These are phyloP conservation scores for Mycena alexandri DNA, from an alignment of 768 basidiomycete species.

Conservation along the genomic window DNA sequence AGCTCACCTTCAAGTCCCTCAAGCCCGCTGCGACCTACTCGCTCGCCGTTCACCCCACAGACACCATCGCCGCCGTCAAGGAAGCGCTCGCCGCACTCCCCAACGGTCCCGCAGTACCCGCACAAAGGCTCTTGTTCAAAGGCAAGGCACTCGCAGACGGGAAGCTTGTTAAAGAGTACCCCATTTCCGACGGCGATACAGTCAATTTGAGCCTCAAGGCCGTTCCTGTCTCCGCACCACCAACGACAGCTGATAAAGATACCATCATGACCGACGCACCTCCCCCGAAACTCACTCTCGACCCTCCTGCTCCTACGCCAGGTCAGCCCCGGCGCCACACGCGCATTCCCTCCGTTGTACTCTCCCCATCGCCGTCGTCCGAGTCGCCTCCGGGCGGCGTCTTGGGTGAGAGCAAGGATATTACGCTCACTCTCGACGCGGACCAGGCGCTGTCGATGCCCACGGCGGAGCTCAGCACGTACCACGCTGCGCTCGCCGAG, in stretches of 20 bases:
- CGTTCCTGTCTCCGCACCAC: constrained; percentile 56
- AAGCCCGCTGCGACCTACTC: constrained; percentile 87
- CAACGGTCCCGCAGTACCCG: constrained; percentile 80
- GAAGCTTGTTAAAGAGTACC: constrained; percentile 93
- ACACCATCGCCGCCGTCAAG: constrained; percentile 87
- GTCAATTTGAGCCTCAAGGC: constrained; percentile 92
- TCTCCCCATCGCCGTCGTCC: constrained; percentile 80
- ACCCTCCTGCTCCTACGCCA: constrained; percentile 38
- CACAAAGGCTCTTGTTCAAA: constrained; percentile 90
- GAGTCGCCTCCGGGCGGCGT: constrained; percentile 40
- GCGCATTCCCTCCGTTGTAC: constrained; percentile 82
- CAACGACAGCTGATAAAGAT: constrained; percentile 32
- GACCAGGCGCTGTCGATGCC: constrained; percentile 56
- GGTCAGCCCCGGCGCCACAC: constrained; percentile 58
- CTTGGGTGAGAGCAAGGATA: constrained; percentile 56
- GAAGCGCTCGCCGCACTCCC: constrained; percentile 74
- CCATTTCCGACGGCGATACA: constrained; percentile 81
- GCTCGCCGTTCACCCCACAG: constrained; percentile 81
- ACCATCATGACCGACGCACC: constrained; percentile 39
- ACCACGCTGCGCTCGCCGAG: constrained; percentile 76
- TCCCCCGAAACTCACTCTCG: constrained; percentile 37
- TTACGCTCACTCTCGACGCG: constrained; percentile 76
- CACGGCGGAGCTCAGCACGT: constrained; percentile 64
- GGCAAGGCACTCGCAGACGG: constrained; percentile 93
- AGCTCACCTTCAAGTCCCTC: constrained; percentile 88